A percentile compares a stretch with the other conserved stretches of the same genome.
phyloP scores from a whole-genome alignment of 2,329 filamentous ascomycete genomes.

The Byssochlamys sp. region DNA sequence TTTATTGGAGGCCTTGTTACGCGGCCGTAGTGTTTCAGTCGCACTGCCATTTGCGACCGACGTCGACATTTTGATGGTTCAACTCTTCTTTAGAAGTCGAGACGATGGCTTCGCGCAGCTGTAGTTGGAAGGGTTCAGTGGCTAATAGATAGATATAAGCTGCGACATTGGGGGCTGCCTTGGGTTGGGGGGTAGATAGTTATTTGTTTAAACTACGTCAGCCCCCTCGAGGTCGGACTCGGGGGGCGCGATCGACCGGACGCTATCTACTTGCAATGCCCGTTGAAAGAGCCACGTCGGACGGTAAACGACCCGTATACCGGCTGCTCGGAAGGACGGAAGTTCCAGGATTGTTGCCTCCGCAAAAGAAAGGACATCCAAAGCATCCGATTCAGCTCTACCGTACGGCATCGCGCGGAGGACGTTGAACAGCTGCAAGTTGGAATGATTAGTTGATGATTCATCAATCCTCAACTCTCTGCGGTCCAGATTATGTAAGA shows the following conservation, averaged over 20 bases:
- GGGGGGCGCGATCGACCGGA: not conserved
- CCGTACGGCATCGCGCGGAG: not conserved
- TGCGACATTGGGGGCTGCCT: not conserved
- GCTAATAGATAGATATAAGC: not conserved
- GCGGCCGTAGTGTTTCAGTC: conserved; percentile 22
- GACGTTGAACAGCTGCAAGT: no score
- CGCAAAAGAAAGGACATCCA: not conserved
- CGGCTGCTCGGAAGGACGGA: not conserved
- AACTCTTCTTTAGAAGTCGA: conserved; percentile 1
- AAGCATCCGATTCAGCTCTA: not conserved
- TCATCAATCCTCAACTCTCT: not conserved
- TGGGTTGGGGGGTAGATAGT: not conserved
- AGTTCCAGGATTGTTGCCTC: not conserved
- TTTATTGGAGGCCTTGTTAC: conserved; percentile 20
- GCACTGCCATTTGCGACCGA: conserved; percentile 17
- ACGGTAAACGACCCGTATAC: not conserved
- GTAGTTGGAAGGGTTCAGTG: not conserved
- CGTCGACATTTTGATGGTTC: conserved; percentile 19
- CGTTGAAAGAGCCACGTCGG: not conserved
- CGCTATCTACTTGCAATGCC: not conserved
- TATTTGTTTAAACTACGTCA: not conserved
- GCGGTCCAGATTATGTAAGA: not conserved
- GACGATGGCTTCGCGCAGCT: not conserved
- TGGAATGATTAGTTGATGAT: not conserved
- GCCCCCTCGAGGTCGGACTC: conserved; percentile 4